phyloP scores from a whole-genome alignment of 2,329 filamentous ascomycete genomes.

The Aspergillus alliaceus region DNA sequence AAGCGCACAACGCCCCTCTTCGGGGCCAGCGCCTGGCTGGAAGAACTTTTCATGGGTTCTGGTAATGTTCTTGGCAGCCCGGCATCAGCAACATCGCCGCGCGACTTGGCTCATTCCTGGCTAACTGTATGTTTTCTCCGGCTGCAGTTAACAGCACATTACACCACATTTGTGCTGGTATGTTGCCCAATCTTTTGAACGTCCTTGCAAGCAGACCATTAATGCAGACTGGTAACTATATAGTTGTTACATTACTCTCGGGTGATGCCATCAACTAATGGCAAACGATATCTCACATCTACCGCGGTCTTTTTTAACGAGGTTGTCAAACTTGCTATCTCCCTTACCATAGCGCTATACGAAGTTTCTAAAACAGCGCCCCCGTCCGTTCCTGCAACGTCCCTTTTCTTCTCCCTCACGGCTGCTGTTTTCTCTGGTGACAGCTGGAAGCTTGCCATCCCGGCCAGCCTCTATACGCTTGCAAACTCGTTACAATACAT shows the following conservation, averaged over 20 bases:
- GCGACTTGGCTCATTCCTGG: background rate
- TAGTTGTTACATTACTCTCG: constrained; percentile 93
- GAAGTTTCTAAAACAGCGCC: constrained; percentile 78
- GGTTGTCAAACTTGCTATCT: constrained; percentile 83
- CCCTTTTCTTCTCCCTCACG: constrained; percentile 77
- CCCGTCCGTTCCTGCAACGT: constrained; percentile 75
- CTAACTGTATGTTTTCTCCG: constrained; percentile 7
- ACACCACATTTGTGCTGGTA: constrained; percentile 46
- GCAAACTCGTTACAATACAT: constrained; percentile 95
- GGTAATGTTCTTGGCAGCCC: constrained; percentile 31
- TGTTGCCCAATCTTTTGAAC: constrained; percentile 13
- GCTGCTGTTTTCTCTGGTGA: constrained; percentile 82
- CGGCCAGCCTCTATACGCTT: constrained; percentile 82
- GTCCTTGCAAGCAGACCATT: constrained; percentile 1
- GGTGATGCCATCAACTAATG: constrained; percentile 80
- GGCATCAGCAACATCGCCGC: background rate
- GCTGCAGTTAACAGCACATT: constrained; percentile 44
- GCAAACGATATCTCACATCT: constrained; percentile 87
- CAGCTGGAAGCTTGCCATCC: constrained; percentile 91
- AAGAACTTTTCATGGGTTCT: constrained; percentile 39
- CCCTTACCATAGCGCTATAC: constrained; percentile 81
- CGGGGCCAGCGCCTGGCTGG: constrained; percentile 33
- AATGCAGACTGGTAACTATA: constrained; percentile 2
- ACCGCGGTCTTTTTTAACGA: constrained; percentile 94
- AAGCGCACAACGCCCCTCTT: constrained; percentile 30